Base-by-base conservation (phyloP, 208 protist genomes). In the Leishmania tropica region DNA sequence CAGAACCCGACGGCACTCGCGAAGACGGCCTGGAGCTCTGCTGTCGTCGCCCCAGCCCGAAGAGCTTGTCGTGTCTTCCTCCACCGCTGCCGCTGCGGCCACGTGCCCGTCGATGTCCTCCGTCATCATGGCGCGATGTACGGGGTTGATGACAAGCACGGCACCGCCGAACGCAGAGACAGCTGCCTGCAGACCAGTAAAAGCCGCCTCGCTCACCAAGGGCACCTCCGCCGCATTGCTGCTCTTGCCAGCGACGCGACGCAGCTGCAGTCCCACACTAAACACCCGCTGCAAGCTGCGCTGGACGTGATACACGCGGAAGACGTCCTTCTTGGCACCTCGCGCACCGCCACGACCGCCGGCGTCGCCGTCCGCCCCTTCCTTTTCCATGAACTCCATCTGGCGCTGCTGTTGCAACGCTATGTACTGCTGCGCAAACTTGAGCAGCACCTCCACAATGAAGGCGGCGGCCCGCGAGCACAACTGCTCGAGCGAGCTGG, bases 211-310 rank as follows among this genome's bases (percentile, higher is more conserved):
- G 17, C 72, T 78, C 51, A 85, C 56, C 10, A 81, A 64, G 19
- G 53, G 45, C 68, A 76, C 35, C 15, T 78, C 71, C 0, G 48
- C 24, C 13, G 54, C 37, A 5, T 2, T 75, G 53, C 37, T 21
- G 5, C 19, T 40, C 13, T 19, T 15, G 58, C 19, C 53, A 19
- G 17, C 72, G 8, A 58, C 62, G 54, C 68, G 75, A 8, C 79
- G 65, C 11, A 86, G 81, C 40, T 75, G 73, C 54, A 89, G 72
- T 5, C 85, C 86, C 5, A 90, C 87, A 53, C 89, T 95, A 17
- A 96, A 81, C 70, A 93, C 76, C 4, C 89, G 88, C 71, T 90
- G 93, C 75, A 96, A 58, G 1, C 86, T 86, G 24, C 83, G 87
- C 75, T 95, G 91, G 5, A 89, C 86, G 68, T 79, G 76, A 58